Conservation (phyloP, 2,329 filamentous ascomycete genomes). For the Proliferodiscus dingleyae region DNA sequence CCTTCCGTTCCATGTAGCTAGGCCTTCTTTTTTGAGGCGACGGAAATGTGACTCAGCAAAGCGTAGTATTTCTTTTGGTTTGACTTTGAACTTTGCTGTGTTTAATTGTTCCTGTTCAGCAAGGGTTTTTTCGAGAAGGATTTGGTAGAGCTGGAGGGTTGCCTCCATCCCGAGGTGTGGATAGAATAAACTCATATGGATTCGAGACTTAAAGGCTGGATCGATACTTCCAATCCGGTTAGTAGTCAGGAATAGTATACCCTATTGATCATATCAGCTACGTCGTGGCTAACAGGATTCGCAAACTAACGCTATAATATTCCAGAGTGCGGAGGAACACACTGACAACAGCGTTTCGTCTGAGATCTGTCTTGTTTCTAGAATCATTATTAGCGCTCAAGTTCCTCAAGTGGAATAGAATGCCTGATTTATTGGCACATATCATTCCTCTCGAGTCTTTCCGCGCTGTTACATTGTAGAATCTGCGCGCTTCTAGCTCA, state of each 20-base stretch:
- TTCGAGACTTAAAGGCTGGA: slow-evolving; percentile 31
- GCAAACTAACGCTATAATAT: no score
- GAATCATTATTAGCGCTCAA: no score
- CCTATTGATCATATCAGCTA: no score
- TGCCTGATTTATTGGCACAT: no score
- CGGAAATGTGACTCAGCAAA: neutral
- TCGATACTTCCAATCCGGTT: slow-evolving; percentile 34
- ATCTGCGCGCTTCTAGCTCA: no score
- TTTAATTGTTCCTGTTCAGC: no score
- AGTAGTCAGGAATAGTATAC: slow-evolving; percentile 32
- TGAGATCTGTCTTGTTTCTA: neutral
- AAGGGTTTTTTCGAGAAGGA: neutral
- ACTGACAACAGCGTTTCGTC: neutral
- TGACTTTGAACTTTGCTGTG: neutral
- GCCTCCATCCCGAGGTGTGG: neutral
- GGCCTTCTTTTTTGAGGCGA: neutral
- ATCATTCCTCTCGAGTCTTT: no score
- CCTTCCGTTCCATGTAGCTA: neutral
- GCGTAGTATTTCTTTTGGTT: neutral
- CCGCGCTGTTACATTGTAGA: no score
- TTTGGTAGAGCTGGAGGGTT: neutral
- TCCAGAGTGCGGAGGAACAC: neutral
- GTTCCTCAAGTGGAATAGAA: no score
- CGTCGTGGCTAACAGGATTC: no score
- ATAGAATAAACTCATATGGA: slow-evolving; percentile 23